Evolutionary conservation across 106 monocot species (phyloP), one percentile per base, ranked within the genome.

Genomic region (Iris macrosiphon): DNA sequence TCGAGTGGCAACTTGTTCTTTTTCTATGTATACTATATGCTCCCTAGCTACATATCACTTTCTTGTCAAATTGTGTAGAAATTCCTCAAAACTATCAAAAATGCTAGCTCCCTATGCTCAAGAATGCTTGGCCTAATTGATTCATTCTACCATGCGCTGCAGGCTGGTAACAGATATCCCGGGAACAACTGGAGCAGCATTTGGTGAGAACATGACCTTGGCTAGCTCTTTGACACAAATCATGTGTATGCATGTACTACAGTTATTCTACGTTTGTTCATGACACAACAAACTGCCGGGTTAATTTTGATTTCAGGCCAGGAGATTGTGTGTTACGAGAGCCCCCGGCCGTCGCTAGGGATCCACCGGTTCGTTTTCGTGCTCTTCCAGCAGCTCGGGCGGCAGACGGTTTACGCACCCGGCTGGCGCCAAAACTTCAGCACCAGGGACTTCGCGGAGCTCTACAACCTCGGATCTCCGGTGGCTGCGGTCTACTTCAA

Each of bases 151-250:
- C n/a, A n/a, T 35, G 4, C 10, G 2, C 23, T 28, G 6, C 53
- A 71, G 70, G 70, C 23, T 71, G 45, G 62, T 71, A 9, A 62
- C 62, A n/a, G 70, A 71, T 34, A 62, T 71, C 24, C 70, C 70
- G 20, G 70, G 53, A 47, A 47, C 45, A 9, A 62, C 51, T 11
- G 55, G 47, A 45, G 26, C 45, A 25, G 31, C 33, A 31, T 71
- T 47, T 30, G 70, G 70, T 71, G 12, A 60, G 69, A 6, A 31
- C 0, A 47, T n/a, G 13, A 45, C n/a, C 45, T 38, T 19, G 39
- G 5, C n/a, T n/a, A n/a, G n/a, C n/a, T 13, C 39, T 40, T 42
- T 40, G 4, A 5, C n/a, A 39, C 16, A 24, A 58, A 23, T 12
- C 19, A 20, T 6, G 22, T 20, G 11, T 10, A 22, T 19, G 2